phyloP scores from a whole-genome alignment of 106 monocot genomes.

The Dioscorea alata region DNA sequence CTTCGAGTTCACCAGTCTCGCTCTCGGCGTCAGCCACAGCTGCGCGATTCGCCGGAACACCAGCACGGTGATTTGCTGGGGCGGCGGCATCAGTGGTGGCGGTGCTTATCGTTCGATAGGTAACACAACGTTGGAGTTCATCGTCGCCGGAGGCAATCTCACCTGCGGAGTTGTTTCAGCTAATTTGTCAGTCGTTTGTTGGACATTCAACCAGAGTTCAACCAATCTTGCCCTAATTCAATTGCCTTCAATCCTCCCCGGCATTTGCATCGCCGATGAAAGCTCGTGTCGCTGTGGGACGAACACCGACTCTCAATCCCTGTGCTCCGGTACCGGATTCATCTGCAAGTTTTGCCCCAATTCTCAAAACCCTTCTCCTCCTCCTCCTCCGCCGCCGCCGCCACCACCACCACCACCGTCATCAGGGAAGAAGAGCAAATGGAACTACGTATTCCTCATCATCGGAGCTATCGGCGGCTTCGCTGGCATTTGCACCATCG shows the following conservation, averaged over 20 bases:
- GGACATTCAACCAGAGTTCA: constrained; percentile 24
- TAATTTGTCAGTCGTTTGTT: constrained; percentile 67
- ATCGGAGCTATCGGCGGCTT: constrained; percentile 54
- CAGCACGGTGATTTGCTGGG: constrained; percentile 64
- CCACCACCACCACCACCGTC: constrained; percentile 11
- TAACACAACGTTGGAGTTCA: constrained; percentile 30
- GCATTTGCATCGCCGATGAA: constrained; percentile 32
- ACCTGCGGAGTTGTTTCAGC: constrained; percentile 55
- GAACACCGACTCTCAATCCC: constrained; percentile 23
- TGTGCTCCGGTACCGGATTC: constrained; percentile 47
- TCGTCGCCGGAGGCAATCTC: constrained; percentile 68
- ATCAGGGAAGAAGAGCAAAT: constrained; percentile 12
- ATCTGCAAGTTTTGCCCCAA: constrained; percentile 26
- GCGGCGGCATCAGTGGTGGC: constrained; percentile 16
- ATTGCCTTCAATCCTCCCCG: constrained; percentile 58
- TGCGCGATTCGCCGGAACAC: constrained; percentile 53
- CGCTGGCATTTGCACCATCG: constrained; percentile 38
- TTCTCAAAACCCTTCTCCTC: background rate
- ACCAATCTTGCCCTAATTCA: constrained; percentile 11
- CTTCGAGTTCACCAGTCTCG: constrained; percentile 43
- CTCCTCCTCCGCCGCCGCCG: constrained; percentile 7
- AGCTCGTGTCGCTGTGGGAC: constrained; percentile 39
- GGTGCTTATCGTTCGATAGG: constrained; percentile 14
- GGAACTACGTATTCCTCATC: constrained; percentile 35
- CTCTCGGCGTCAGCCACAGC: constrained; percentile 52